A percentile compares a stretch with the other conserved stretches of the same genome.
These are phyloP conservation scores for Leccinum angustisporum DNA, from an alignment of 1,284 basidiomycete species.

Conservation along the genomic window DNA sequence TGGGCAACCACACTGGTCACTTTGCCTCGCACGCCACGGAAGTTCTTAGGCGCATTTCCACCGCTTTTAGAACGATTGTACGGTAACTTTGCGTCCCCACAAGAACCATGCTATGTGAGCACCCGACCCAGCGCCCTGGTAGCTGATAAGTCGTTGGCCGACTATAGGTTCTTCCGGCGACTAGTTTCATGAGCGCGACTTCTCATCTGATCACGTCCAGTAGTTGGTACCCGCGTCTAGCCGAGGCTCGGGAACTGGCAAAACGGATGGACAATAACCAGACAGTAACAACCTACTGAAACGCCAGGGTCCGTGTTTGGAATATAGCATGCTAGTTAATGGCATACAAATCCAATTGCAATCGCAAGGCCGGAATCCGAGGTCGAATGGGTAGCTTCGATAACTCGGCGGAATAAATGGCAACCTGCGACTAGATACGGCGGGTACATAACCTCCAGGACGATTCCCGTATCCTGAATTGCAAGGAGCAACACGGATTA, in stretches of 20 bases:
- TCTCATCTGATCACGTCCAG: neutral
- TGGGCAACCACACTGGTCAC: neutral
- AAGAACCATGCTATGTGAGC: neutral
- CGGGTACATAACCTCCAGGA: neutral
- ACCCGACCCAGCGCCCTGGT: neutral
- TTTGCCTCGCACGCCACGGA: neutral
- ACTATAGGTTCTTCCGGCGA: neutral
- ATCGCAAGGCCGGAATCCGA: neutral
- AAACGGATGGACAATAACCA: neutral
- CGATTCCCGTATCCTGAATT: neutral
- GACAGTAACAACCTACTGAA: neutral
- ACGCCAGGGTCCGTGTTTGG: neutral
- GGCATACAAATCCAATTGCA: neutral
- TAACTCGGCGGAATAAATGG: neutral
- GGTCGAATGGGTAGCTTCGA: neutral
- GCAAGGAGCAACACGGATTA: neutral
- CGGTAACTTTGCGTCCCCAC: neutral
- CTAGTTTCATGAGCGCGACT: neutral
- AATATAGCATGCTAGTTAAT: neutral
- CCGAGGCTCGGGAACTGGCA: neutral
- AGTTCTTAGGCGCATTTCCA: neutral
- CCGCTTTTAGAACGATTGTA: neutral
- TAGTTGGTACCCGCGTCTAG: neutral
- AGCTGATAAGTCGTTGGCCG: neutral
- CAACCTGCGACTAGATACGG: neutral